These are phyloP conservation scores for Sugiyamaella americana DNA, from an alignment of 805 yeast species.

Conservation along the genomic window DNA sequence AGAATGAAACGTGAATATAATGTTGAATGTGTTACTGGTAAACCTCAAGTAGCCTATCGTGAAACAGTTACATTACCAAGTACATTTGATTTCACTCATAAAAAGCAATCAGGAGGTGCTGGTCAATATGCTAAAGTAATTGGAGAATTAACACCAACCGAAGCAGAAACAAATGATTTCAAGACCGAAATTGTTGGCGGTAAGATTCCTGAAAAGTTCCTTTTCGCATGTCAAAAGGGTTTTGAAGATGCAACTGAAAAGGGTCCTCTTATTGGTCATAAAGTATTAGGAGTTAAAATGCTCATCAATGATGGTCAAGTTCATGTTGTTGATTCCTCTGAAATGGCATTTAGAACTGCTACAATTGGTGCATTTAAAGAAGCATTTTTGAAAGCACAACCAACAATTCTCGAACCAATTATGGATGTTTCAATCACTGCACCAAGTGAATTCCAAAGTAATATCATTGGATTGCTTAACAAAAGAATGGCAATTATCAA, in stretches of 20 bases:
- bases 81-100: constrained; percentile 88
- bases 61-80: constrained; percentile 75
- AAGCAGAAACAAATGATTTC: constrained; percentile 49
- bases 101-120: constrained; percentile 98
- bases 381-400: constrained; percentile 77
- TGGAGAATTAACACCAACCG: constrained; percentile 43
- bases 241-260: constrained; percentile 90
- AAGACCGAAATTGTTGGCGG: constrained; percentile 93
- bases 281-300: constrained; percentile 89
- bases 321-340: constrained; percentile 95
- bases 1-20: constrained; percentile 97
- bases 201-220: constrained; percentile 89
- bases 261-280: constrained; percentile 95
- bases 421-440: constrained; percentile 92
- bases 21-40: constrained; percentile 91
- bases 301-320: constrained; percentile 94
- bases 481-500: constrained; percentile 86
- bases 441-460: constrained; percentile 94
- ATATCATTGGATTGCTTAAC: constrained; percentile 84
- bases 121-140: constrained; percentile 98
- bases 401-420: constrained; percentile 91
- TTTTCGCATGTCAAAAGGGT: constrained; percentile 91
- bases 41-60: constrained; percentile 97
- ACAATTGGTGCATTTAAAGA: constrained; percentile 87
- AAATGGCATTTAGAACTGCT: constrained; percentile 90